A percentile compares a stretch with the other conserved stretches of the same genome.
Conservation (phyloP, 2,329 filamentous ascomycete species). For the Penicillium sp. region DNA sequence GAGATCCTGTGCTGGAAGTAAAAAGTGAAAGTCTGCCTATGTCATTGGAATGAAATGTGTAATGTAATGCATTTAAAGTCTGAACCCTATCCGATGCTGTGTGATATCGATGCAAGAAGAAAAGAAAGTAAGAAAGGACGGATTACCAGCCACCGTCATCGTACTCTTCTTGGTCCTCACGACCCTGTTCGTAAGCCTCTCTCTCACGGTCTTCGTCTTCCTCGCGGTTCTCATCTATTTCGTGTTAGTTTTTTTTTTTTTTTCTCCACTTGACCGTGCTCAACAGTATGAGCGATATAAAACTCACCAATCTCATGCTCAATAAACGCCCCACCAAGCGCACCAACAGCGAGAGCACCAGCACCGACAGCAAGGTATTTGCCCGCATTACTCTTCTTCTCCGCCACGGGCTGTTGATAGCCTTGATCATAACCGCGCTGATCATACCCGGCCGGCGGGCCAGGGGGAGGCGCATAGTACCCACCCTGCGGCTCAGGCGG, state of each 20-base stretch:
- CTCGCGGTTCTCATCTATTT: constrained; percentile 12
- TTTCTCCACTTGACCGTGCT: too few species aligned
- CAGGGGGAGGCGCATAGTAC: constrained; percentile 21
- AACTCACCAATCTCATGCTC: constrained; percentile 56
- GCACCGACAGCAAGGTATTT: constrained; percentile 57
- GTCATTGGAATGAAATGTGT: not conserved
- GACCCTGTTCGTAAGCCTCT: constrained; percentile 23
- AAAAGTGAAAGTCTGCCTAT: not conserved
- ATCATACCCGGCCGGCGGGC: constrained; percentile 22
- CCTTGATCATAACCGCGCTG: constrained; percentile 8
- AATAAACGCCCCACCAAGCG: constrained; percentile 57
- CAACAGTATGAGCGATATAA: not conserved
- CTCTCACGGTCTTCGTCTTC: constrained; percentile 5
- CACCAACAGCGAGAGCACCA: constrained; percentile 57
- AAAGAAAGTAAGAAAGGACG: not conserved
- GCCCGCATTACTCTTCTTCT: constrained; percentile 48
- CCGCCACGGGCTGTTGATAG: constrained; percentile 18
- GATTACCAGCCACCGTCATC: constrained; percentile 13
- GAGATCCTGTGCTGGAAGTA: constrained; percentile 39
- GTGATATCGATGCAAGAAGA: not conserved
- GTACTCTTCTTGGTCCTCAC: constrained; percentile 19
- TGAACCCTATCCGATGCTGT: not conserved
- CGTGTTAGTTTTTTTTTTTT: not conserved
- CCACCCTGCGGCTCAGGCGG: constrained; percentile 22
- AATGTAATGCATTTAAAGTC: not conserved